Percentiles rank a stretch among this genome's conserved stretches.
Conservation (phyloP, 2,329 filamentous ascomycete species). For the Alternaria consortialis region DNA sequence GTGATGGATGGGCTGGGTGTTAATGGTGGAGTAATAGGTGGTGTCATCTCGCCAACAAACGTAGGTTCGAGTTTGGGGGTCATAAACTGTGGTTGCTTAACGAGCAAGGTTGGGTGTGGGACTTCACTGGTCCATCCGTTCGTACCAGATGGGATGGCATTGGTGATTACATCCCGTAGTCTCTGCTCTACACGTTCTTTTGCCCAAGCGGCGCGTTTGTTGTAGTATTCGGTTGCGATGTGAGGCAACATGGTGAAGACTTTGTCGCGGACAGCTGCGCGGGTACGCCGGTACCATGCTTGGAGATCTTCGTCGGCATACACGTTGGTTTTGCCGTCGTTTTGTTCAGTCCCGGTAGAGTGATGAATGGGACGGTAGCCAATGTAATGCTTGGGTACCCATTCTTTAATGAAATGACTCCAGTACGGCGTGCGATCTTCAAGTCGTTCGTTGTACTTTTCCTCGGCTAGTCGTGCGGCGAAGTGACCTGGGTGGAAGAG, state of each 20-base stretch:
- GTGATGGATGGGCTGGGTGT: slow-evolving; percentile 6
- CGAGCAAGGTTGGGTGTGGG: slow-evolving; percentile 14
- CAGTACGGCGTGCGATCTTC: slow-evolving; percentile 28
- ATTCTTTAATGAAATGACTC: slow-evolving; percentile 33
- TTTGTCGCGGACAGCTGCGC: slow-evolving; percentile 26
- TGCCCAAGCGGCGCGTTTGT: slow-evolving; percentile 24
- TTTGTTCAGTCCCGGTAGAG: accelerated
- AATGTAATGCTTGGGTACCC: slow-evolving; percentile 32
- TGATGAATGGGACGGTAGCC: slow-evolving; percentile 8
- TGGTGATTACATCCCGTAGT: slow-evolving; percentile 24
- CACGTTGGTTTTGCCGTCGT: background rate
- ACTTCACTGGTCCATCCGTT: slow-evolving; percentile 26
- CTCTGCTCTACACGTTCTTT: slow-evolving; percentile 32
- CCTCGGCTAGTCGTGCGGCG: slow-evolving; percentile 27
- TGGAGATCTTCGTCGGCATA: slow-evolving; percentile 8
- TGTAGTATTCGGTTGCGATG: slow-evolving; percentile 27
- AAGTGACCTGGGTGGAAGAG: slow-evolving; percentile 40
- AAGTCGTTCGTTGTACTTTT: slow-evolving; percentile 26
- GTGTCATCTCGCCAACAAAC: slow-evolving; percentile 2
- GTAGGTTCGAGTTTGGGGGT: background rate
- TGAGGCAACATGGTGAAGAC: slow-evolving; percentile 36
- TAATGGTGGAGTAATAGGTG: background rate
- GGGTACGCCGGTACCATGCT: slow-evolving; percentile 28
- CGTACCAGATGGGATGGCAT: slow-evolving; percentile 26
- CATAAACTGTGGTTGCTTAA: background rate